Percentiles rank a stretch among this genome's conserved stretches.
Conservation (phyloP, 2,329 filamentous ascomycete species). For the Madurella mycetomatis region DNA sequence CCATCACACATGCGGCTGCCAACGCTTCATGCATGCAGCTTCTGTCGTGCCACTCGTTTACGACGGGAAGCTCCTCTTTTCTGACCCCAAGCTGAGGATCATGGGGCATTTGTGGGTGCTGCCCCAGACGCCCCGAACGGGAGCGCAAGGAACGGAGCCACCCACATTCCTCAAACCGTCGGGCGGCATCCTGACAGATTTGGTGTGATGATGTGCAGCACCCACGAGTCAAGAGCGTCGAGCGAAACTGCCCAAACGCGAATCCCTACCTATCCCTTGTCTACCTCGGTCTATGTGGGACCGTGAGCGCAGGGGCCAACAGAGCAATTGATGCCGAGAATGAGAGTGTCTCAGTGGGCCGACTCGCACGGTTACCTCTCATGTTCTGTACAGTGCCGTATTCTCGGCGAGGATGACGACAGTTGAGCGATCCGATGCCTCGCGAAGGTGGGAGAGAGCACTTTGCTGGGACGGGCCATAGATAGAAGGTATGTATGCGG, state of each 20-base stretch:
- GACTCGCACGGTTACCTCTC: neutral
- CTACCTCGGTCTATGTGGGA: constrained; percentile 22
- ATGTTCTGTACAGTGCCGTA: neutral
- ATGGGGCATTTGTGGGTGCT: constrained; percentile 3
- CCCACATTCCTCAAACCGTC: constrained; percentile 8
- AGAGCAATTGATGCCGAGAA: constrained; percentile 22
- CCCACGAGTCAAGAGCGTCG: constrained; percentile 27
- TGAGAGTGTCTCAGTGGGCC: neutral
- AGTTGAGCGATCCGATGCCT: too few species aligned
- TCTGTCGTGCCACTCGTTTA: constrained; percentile 1
- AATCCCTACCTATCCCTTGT: constrained; percentile 17
- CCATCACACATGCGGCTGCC: neutral
- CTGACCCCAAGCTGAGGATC: neutral
- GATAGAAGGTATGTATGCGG: neutral
- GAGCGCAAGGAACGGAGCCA: constrained; percentile 4
- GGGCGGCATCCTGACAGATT: constrained; percentile 14
- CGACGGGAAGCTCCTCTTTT: neutral
- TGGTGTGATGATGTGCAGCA: constrained; percentile 27
- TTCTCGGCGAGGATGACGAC: neutral
- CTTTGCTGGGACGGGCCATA: too few species aligned
- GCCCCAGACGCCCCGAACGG: neutral
- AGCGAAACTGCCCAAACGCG: constrained; percentile 22
- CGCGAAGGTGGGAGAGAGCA: too few species aligned
- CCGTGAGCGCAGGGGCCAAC: constrained; percentile 13
- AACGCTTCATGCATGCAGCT: neutral